These are phyloP conservation scores for Trichomonas vaginalis DNA, from an alignment of 208 protist species.

Conservation along the genomic window DNA sequence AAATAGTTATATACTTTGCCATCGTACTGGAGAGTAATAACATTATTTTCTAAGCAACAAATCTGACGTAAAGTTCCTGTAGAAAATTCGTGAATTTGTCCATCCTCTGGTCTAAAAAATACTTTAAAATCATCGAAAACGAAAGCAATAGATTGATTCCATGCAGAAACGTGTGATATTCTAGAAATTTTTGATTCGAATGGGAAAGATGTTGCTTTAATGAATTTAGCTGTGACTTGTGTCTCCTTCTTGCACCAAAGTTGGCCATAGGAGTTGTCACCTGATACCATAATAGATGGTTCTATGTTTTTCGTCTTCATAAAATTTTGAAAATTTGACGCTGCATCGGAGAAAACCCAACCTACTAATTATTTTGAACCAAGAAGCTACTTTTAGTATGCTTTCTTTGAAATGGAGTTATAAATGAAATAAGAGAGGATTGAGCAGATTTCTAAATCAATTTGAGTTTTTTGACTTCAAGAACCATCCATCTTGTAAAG, in stretches of 20 bases:
- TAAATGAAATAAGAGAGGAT: no score
- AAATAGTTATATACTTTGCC: background rate
- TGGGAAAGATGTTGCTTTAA: background rate
- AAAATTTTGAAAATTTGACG: background rate
- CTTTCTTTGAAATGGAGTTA: no score
- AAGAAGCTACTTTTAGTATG: no score
- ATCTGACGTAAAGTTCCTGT: background rate
- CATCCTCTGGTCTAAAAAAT: background rate
- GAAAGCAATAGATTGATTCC: background rate
- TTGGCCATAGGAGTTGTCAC: background rate
- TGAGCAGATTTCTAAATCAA: no score
- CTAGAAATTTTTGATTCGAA: background rate
- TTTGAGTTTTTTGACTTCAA: no score
- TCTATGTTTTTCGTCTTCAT: background rate
- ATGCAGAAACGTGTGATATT: background rate
- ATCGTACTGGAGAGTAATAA: background rate
- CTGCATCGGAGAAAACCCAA: no score
- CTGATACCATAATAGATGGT: background rate
- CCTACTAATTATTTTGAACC: no score
- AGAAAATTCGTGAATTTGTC: background rate
- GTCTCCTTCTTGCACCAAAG: background rate
- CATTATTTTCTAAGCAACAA: background rate
- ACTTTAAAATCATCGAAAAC: background rate
- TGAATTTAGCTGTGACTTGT: background rate
- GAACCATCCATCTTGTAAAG: no score